A percentile compares a stretch with the other conserved stretches of the same genome.
Evolutionary conservation across 2,329 filamentous ascomycete genomes (phyloP).

Genomic region (Ambrosiella cleistominuta): DNA sequence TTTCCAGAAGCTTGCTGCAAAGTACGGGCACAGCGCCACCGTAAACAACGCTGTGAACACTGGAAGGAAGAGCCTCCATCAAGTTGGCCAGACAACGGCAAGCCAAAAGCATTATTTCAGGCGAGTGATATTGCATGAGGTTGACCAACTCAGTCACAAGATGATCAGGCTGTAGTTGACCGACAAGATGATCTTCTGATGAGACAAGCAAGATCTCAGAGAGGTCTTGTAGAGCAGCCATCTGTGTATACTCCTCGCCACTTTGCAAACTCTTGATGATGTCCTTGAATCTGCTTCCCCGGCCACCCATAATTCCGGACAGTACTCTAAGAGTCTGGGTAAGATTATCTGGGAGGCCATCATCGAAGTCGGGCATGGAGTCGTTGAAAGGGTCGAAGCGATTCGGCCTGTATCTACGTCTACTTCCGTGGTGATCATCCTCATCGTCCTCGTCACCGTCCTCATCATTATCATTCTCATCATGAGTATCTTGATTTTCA

Average conservation of each 20-base stretch:
- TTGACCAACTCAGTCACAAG: constrained; percentile 88
- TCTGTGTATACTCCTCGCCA: constrained; percentile 75
- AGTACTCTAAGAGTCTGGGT: constrained; percentile 71
- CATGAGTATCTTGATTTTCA: constrained; percentile 1
- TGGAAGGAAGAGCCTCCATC: constrained; percentile 89
- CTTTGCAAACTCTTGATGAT: constrained; percentile 59
- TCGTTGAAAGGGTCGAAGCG: constrained; percentile 42
- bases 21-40: constrained; percentile 89
- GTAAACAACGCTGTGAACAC: constrained; percentile 90
- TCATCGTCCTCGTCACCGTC: constrained; percentile 39
- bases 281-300: constrained; percentile 61
- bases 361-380: constrained; percentile 39
- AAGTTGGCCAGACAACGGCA: constrained; percentile 91
- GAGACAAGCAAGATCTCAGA: constrained; percentile 87
- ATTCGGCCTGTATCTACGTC: background rate
- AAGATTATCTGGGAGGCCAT: constrained; percentile 41
- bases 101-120: constrained; percentile 91
- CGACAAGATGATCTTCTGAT: constrained; percentile 89
- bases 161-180: constrained; percentile 83
- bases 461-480: constrained; percentile 13
- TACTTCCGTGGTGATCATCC: constrained; percentile 33
- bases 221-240: constrained; percentile 82
- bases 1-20: constrained; percentile 88
- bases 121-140: constrained; percentile 89
- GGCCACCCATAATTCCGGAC: constrained; percentile 79